These are phyloP conservation scores for Gryganskiella cystojenkinii DNA, from an alignment of 192 early-diverging fungal genomes.

Conservation along the genomic window DNA sequence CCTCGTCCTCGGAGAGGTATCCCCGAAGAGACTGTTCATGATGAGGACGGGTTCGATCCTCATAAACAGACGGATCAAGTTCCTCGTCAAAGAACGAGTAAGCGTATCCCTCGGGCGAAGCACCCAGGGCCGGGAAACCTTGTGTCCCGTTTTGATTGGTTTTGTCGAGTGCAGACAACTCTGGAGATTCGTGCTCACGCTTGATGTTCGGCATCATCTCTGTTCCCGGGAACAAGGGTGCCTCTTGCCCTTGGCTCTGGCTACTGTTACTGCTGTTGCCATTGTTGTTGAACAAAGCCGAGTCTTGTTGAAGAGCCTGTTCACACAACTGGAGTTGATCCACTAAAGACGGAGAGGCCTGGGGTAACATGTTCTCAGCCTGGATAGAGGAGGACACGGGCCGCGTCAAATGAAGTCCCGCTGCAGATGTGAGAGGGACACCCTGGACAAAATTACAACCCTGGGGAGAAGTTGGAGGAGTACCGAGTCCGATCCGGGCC, in stretches of 20 bases:
- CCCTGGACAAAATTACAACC: background rate
- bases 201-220: background rate
- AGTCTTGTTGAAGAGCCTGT: background rate
- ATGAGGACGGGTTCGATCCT: background rate
- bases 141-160: background rate
- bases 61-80: background rate
- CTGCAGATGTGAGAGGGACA: background rate
- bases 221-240: background rate
- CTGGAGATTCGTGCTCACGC: background rate
- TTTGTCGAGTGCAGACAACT: background rate
- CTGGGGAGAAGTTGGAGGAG: constrained; percentile 12
- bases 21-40: background rate
- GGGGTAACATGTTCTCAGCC: too few relatives aligned
- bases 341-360: too few relatives aligned
- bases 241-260: background rate
- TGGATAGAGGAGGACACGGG: background rate
- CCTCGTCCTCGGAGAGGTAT: background rate
- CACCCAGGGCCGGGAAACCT: background rate
- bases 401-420: too few relatives aligned
- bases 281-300: too few relatives aligned
- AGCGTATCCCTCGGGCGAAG: background rate
- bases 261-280: background rate
- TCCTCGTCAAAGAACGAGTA: background rate
- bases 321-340: background rate
- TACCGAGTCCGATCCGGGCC: constrained; percentile 24